phyloP scores from a whole-genome alignment of 2,329 filamentous ascomycete genomes.

The Arthrobotrys sphaeroides region DNA sequence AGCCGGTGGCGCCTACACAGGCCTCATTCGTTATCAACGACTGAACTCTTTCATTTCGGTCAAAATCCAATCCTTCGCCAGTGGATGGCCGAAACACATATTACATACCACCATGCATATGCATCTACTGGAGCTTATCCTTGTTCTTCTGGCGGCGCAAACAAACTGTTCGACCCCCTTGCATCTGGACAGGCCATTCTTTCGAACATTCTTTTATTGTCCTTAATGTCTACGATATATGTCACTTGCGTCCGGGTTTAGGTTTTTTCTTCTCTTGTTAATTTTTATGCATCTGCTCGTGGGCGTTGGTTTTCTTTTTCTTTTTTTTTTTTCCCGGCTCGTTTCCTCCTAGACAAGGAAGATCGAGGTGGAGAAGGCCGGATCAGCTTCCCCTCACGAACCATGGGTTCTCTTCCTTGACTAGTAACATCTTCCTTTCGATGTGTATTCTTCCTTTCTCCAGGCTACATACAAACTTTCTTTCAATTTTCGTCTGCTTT shows the following conservation, averaged over 20 bases:
- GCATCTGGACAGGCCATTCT: slow-evolving; percentile 31
- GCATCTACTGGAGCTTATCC: slow-evolving; percentile 21
- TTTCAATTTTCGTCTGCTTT: not conserved
- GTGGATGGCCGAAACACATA: slow-evolving; percentile 27
- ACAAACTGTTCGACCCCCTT: slow-evolving; percentile 11
- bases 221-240: not conserved
- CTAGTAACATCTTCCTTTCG: slow-evolving; percentile 15
- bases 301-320: slow-evolving; percentile 35
- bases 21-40: not conserved
- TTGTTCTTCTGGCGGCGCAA: slow-evolving; percentile 35
- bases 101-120: slow-evolving; percentile 26
- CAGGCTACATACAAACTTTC: slow-evolving; percentile 1
- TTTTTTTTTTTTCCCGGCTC: slow-evolving; percentile 15
- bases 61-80: not conserved
- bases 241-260: not conserved
- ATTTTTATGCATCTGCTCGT: slow-evolving; percentile 29
- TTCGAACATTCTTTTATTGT: slow-evolving; percentile 2
- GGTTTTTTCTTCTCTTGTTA: slow-evolving; percentile 22
- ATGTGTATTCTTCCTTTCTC: not conserved
- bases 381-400: slow-evolving; percentile 28
- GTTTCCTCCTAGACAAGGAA: not conserved
- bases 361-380: not conserved
- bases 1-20: not conserved
- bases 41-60: not conserved
- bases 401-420: slow-evolving; percentile 5